Base-by-base conservation (phyloP, 2,329 filamentous ascomycete genomes). In the Coniochaeta sp. region DNA sequence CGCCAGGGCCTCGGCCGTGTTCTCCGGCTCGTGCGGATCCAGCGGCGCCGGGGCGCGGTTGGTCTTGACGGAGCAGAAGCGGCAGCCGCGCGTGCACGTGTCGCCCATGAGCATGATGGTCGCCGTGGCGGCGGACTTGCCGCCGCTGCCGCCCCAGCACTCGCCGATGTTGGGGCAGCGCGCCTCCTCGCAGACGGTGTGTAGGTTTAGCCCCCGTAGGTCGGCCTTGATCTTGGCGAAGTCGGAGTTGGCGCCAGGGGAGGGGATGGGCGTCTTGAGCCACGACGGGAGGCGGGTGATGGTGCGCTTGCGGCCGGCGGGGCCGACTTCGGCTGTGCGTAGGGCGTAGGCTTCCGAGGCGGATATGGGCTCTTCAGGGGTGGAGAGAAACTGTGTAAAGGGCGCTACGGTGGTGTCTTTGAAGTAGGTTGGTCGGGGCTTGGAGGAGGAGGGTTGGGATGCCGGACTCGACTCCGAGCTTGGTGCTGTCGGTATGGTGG, bases 61-160 rank as follows among this genome's bases (percentile, higher is more conserved):
- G 3, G 95, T 99, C 82, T 98, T 98, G 58, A 99, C 95, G 65
- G 89, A 91, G 82, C 95, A 99, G 80, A 99, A 99, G 59, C 95
- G 86, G 76, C 95, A 99, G 19, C 93, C 95, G 62, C 95, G 85
- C 19, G 95, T 99, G 76, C 95, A 99, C 9, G 93, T 98, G 74
- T 99, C 95, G 65, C 95, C 95, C 93, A 98, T 98, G 56, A 99
- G 79, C 95, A 99, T 99, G 75, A 99, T 98, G 12, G 95, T 99
- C 2, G 95, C 95, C 34, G 95, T 99, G 5, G 95, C 95, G 4
- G 95, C 95, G 28, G 91, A 89, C 65, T 86, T 88, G 79, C 96
- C 96, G 73, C 89, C 86, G 71, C 82, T 86, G 36, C 95, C 95
- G 63, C 95, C 95, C 95, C 95, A 99, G 79, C 95, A 99, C 73